Evolutionary conservation across 345 rosid species (phyloP), one percentile per base, ranked within the genome.

Genomic region (Pistacia integerrima): DNA sequence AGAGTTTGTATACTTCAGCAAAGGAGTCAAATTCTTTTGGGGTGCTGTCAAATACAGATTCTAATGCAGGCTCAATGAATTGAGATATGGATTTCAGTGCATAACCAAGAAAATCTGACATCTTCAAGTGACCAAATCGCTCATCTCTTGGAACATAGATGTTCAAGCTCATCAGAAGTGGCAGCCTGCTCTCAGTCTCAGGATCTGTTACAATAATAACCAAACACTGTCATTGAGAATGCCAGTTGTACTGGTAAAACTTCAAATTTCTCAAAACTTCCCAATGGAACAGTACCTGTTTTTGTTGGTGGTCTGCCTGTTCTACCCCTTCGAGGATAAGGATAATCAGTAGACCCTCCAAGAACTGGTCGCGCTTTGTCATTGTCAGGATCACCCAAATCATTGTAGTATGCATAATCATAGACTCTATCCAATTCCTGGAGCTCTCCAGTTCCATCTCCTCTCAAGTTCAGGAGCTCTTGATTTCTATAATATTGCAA

Each of bases 321-420:
- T 84, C 96, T 82, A 63, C 88, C 90, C 64, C 97, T 87, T n/a
- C 98, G 94, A 67, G 98, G 98, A 78, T 94, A 94, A 63, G 98
- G 98, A 76, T 83, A 79, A 77, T 88, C 80, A 3, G 70, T 16
- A 13, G 94, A 82, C 3, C 98, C 98, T 33, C 98, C 98, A 44
- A 94, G 97, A 67, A 90, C 87, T 11, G 96, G 97, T 14, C 97
- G 88, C 10, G 82, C 71, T 9, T 79, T 74, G 28, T 75, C 86
- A 68, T 79, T 80, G 7, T 82, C 81, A 0, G 96, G 97, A 20
- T 86, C 83, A 0, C 90, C 92, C 77, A 94, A 70, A 70, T 94
- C 98, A 59, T 94, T 92, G 83, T 94, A 94, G 80, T 52, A 85
- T 76, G 90, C 97, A 82, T 94, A 94, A 78, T 94, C 98, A 77